phyloP scores from a whole-genome alignment of 2,329 filamentous ascomycete species.

The Xylariales sp. region DNA sequence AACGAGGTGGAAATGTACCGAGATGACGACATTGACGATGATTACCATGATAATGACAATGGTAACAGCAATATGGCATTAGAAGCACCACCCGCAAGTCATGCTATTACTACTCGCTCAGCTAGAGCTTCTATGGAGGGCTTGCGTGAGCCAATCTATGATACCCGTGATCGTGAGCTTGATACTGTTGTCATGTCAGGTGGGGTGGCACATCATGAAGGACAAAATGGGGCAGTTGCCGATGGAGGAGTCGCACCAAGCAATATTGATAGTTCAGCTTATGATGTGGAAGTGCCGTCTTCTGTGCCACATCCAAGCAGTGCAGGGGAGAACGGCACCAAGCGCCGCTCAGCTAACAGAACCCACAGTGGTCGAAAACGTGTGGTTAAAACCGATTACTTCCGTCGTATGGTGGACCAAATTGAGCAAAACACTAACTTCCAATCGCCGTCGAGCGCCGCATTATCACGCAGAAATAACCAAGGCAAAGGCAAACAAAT shows the following conservation, averaged over 20 bases:
- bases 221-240: not conserved
- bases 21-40: slow-evolving; percentile 30
- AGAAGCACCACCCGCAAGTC: not conserved
- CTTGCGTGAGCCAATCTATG: not conserved
- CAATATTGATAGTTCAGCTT: not conserved
- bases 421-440: slow-evolving; percentile 22
- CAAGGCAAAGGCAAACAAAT: slow-evolving; percentile 26
- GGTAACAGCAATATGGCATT: not conserved
- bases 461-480: slow-evolving; percentile 31
- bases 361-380: slow-evolving; percentile 44
- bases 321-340: slow-evolving; percentile 7
- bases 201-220: not conserved
- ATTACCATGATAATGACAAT: slow-evolving; percentile 12
- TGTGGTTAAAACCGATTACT: slow-evolving; percentile 44
- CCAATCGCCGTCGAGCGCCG: slow-evolving; percentile 40
- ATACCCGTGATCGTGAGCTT: slow-evolving; percentile 1
- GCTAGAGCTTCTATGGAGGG: not conserved
- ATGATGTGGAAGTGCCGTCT: slow-evolving; percentile 38
- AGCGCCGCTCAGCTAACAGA: slow-evolving; percentile 23
- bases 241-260: not conserved
- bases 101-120: not conserved
- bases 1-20: slow-evolving; percentile 22
- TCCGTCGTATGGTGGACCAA: slow-evolving; percentile 34
- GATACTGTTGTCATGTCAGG: not conserved
- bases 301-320: slow-evolving; percentile 34